phyloP scores from a whole-genome alignment of 1,284 basidiomycete genomes.

The Athelia psychrophila region DNA sequence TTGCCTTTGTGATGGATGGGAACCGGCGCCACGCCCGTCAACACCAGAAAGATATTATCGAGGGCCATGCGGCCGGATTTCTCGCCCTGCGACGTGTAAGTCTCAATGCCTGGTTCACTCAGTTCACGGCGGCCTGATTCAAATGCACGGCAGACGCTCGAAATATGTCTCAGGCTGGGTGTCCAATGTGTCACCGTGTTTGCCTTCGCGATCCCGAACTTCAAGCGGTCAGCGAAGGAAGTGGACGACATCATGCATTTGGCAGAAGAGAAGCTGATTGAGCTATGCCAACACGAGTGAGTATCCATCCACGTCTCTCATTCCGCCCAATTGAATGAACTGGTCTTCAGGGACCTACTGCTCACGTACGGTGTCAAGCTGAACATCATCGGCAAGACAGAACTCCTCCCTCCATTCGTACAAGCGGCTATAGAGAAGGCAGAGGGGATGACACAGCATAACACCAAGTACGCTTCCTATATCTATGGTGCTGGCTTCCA shows the following conservation, averaged over 20 bases:
- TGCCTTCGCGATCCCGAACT: constrained; percentile 98
- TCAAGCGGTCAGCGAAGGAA: constrained; percentile 85
- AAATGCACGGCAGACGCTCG: constrained; percentile 50
- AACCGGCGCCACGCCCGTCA: constrained; percentile 90
- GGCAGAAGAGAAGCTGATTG: constrained; percentile 78
- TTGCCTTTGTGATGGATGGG: constrained; percentile 98
- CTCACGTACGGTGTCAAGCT: constrained; percentile 83
- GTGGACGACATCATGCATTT: constrained; percentile 88
- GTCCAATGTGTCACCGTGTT: constrained; percentile 89
- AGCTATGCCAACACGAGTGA: constrained; percentile 84
- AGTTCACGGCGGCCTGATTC: background rate
- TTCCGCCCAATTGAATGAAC: background rate
- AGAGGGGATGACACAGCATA: constrained; percentile 76
- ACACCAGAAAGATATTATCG: constrained; percentile 57
- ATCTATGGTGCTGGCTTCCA: background rate
- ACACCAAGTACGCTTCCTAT: constrained; percentile 55
- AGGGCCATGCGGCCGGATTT: constrained; percentile 90
- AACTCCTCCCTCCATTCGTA: constrained; percentile 79
- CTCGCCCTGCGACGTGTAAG: constrained; percentile 76
- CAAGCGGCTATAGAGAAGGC: constrained; percentile 71
- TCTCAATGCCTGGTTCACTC: constrained; percentile 10
- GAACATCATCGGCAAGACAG: constrained; percentile 76
- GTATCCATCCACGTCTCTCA: constrained; percentile 17
- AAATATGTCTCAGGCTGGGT: constrained; percentile 76
- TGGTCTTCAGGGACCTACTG: constrained; percentile 63